Conservation (phyloP, 805 yeast species). For the Pichia pseudocactophila region DNA sequence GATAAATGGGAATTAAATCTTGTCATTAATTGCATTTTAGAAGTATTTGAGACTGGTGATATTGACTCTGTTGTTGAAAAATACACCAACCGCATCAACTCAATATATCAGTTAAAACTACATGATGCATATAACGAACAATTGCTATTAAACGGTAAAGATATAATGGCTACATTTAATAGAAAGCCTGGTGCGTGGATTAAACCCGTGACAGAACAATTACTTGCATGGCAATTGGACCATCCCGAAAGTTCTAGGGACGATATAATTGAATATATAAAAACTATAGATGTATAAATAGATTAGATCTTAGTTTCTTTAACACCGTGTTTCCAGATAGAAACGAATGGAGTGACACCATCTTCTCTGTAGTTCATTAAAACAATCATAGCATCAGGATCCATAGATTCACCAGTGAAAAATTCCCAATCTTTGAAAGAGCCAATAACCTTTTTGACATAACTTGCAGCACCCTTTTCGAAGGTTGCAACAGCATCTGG, state of each 20-base stretch:
- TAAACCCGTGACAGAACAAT: slow-evolving; percentile 42
- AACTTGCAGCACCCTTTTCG: slow-evolving; percentile 95
- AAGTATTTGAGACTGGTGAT: slow-evolving; percentile 10
- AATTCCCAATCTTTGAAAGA: slow-evolving; percentile 99
- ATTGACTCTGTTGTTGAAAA: slow-evolving; percentile 19
- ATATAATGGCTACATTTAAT: slow-evolving; percentile 40
- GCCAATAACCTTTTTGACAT: slow-evolving; percentile 91
- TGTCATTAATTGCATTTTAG: slow-evolving; percentile 14
- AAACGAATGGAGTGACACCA: slow-evolving; percentile 95
- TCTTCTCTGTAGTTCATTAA: slow-evolving; percentile 99
- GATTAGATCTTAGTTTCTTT: slow-evolving; percentile 78
- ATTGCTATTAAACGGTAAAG: slow-evolving; percentile 72
- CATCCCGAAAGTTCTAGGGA: slow-evolving; percentile 47
- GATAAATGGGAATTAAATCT: slow-evolving; percentile 40
- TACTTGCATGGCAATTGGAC: slow-evolving; percentile 71
- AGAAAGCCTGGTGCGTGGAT: slow-evolving; percentile 87
- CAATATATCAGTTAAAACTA: slow-evolving; percentile 30
- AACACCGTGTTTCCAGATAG: slow-evolving; percentile 99
- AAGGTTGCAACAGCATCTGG: slow-evolving; percentile 84
- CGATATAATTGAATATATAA: slow-evolving; percentile 43
- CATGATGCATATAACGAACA: slow-evolving; percentile 40
- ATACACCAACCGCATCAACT: slow-evolving; percentile 28
- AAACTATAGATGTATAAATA: slow-evolving; percentile 1
- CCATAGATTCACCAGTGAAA: slow-evolving; percentile 99
- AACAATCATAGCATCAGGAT: slow-evolving; percentile 98